Conservation (phyloP, 2,329 filamentous ascomycete species). For the Hypoxylon sp. region DNA sequence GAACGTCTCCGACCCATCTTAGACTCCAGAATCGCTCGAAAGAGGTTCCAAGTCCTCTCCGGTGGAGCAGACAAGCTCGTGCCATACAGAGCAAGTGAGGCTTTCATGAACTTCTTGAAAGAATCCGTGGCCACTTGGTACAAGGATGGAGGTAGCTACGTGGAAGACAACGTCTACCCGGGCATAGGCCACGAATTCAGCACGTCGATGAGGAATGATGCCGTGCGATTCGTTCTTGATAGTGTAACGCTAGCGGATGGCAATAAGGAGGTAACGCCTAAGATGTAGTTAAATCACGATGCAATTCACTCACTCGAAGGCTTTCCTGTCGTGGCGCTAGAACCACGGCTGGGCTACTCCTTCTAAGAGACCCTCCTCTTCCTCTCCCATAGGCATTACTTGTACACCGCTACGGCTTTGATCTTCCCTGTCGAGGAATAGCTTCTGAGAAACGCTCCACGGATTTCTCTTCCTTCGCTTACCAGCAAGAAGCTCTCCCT, state of each 20-base stretch:
- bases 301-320: neutral
- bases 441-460: constrained; percentile 54
- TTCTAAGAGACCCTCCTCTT: constrained; percentile 53
- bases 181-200: constrained; percentile 76
- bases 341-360: constrained; percentile 52
- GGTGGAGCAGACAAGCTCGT: constrained; percentile 76
- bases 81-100: constrained; percentile 67
- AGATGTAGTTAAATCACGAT: constrained; percentile 36
- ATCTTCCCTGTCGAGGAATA: constrained; percentile 52
- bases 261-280: constrained; percentile 39
- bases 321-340: neutral
- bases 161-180: constrained; percentile 73
- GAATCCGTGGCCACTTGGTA: constrained; percentile 61
- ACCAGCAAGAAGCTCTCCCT: constrained; percentile 52
- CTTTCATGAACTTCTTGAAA: constrained; percentile 70
- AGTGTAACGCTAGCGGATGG: constrained; percentile 48
- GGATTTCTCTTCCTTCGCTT: constrained; percentile 61
- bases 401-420: constrained; percentile 49
- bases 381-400: constrained; percentile 45
- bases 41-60: constrained; percentile 70
- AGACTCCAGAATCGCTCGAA: constrained; percentile 62
- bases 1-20: constrained; percentile 56
- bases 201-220: constrained; percentile 70
- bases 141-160: constrained; percentile 59
- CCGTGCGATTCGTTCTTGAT: constrained; percentile 68